Base-by-base conservation (phyloP, 768 basidiomycete species). In the Harrya chromipes region DNA sequence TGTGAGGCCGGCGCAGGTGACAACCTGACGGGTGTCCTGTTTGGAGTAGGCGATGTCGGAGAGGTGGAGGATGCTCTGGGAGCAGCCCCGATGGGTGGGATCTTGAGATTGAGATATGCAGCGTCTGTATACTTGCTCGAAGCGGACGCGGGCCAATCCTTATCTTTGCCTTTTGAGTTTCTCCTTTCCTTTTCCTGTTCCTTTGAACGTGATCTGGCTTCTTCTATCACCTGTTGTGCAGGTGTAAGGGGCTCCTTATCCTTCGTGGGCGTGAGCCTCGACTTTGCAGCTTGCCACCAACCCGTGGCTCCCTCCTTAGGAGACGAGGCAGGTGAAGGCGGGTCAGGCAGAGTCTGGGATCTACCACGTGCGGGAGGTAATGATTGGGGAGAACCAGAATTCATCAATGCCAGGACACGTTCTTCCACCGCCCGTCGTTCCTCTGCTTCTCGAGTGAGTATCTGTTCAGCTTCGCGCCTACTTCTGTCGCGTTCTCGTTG, bases 221-320 rank as follows among this genome's bases (percentile, higher is more conserved):
- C 89, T 49, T 78, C 75, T 41, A 91, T 83, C 46, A 93, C 75
- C 57, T 90, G 88, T 59, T 92, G 90, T 0, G 90, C 90, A 9
- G 90, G 88, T 0, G 90, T 92, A n/a, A 89, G 80, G 1, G 72
- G 66, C 13, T 87, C 81, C 59, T 79, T 79, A 11, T 83, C 83
- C 58, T 90, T 92, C 12, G 85, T 85, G 3, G 90, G 87, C 1
- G 88, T 90, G 10, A 93, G 75, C 56, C 72, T 82, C 56, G 80
- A 80, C 74, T 87, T 91, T 17, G 89, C 81, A 4, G 80, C 74
- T 11, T 78, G 67, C 86, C 89, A 90, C 90, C 90, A 92, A 39
- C 74, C 74, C 1, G 66, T 21, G 37, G 54, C 61, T 2, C 64
- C 62, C n/a, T 84, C 87, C 66, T 86, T 85, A 58, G 83, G 77